Base-by-base conservation (phyloP, 2,329 filamentous ascomycete species). In the Cordyceps cicadae region DNA sequence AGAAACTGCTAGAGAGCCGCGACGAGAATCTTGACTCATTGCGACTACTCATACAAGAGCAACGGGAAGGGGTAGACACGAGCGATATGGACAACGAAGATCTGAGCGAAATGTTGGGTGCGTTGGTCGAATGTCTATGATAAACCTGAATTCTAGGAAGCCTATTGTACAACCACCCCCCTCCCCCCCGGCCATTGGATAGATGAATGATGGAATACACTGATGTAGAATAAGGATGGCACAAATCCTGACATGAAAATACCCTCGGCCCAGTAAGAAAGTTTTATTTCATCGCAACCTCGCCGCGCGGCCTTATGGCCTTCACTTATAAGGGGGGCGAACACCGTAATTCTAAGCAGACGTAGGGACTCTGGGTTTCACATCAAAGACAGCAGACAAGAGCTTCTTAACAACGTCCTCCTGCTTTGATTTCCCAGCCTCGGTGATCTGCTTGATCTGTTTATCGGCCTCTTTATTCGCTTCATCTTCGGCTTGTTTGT, bases 401-500 rank as follows among this genome's bases (percentile, higher is more conserved):
- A 99, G 79, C 71, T 95, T 88, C 66, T 90, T 84, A 57, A 97
- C 81, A 19, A 99, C 92, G 72, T 88, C 83, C 66, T 83, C 81
- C 71, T 92, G 89, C 65, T 85, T 85, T 80, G 92, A 89, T 75
- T 88, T 84, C 64, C 92, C 93, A 65, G 89, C 88, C 67, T 87
- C 81, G 69, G 78, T 76, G 81, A 94, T 94, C 70, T 89, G 90
- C 74, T 89, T 85, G 66, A 91, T 86, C 80, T 92, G 89, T 74
- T 88, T 84, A 64, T 92, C 93, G 65, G 89, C 88, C 67, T 87
- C 84, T 72, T 81, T 79, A 82, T 95, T 95, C 68, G 92, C 92
- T 74, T 91, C 75, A 49, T 85, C 82, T 74, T 93, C 89, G 66
- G 89, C 88, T 67, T 86, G 81, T 72, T 85, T 78, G 82, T 97